Conservation (phyloP, 768 basidiomycete species). For the Agrocybe pediades region DNA sequence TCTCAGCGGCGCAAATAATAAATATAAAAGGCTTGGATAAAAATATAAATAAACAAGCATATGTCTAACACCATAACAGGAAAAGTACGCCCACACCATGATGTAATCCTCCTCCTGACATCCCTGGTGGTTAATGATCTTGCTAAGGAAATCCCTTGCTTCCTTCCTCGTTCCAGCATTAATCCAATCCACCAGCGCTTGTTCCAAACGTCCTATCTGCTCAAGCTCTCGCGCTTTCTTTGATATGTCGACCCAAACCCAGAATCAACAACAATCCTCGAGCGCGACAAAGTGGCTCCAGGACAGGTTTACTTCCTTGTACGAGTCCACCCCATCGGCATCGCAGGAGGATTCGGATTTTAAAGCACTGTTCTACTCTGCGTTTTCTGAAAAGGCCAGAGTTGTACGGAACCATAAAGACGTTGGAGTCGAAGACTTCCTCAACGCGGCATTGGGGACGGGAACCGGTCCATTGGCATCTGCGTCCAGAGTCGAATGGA, state of each 20-base stretch:
- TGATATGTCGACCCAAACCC: background rate
- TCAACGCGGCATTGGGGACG: slow-evolving; percentile 1
- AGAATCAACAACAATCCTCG: background rate
- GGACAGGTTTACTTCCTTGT: slow-evolving; percentile 6
- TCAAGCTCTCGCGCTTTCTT: no score
- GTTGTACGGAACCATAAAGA: slow-evolving; percentile 6
- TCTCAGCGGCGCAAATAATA: no score
- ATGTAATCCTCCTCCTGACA: no score
- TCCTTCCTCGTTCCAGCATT: no score
- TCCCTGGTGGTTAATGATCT: no score
- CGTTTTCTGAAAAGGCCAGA: slow-evolving; percentile 8
- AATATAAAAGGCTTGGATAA: no score
- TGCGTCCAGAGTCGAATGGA: slow-evolving; percentile 8
- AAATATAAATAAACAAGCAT: no score
- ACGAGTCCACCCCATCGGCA: slow-evolving; percentile 4
- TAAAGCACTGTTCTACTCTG: slow-evolving; percentile 4
- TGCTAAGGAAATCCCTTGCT: no score
- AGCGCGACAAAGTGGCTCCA: slow-evolving; percentile 3
- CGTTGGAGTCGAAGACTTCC: background rate
- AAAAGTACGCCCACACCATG: no score
- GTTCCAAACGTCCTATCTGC: no score
- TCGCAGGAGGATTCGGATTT: slow-evolving; percentile 5
- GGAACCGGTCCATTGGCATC: background rate
- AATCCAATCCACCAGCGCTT: no score
- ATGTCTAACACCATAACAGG: no score